Base-by-base conservation (phyloP, 805 yeast species). In the Wickerhamiella azyma region DNA sequence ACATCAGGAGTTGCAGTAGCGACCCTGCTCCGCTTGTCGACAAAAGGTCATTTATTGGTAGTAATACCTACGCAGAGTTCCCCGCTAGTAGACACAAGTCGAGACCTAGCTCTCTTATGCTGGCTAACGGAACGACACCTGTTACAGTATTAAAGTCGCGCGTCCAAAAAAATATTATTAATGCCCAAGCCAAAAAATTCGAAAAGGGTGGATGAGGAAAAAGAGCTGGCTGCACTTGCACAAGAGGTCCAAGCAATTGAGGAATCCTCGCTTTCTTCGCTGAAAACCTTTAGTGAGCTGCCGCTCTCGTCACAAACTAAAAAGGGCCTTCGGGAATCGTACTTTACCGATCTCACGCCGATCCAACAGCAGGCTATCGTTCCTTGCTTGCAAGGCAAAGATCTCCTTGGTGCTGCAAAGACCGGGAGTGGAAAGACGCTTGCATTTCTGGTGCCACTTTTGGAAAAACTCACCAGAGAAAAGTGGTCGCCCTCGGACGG, bases 401-500 rank as follows among this genome's bases (percentile, higher is more conserved):
- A 86, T 65, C 61, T 88, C 2, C 68, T 88, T 54, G 95, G 85
- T 10, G 88, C 94, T 17, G 96, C 96, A 17, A 76, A 77, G 55
- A 86, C 96, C 0, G 89, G 89, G 2, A 82, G 94, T 2, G 96
- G 96, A 18, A 86, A 86, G 58, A 86, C 96, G 0, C 63, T 86
- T 48, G 88, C 95, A 9, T 86, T 88, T 55, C 66, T 86, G 53
- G 71, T 86, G 39, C 96, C 96, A 1, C 72, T 83, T 13, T 64
- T 88, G 8, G 76, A 76, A 43, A 47, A 50, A 13, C 67, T 86
- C 47, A 72, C 74, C 48, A 72, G 78, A 50, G 77, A 79, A 54
- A 71, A 72, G 45, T 85, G 94, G 81, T 77, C 85, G 40, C 92
- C 80, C 51, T 69, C 65, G 54, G 96, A 86, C 60, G 96, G 96